Conservation (phyloP, 345 rosid species). For the Syzygium aqueum region DNA sequence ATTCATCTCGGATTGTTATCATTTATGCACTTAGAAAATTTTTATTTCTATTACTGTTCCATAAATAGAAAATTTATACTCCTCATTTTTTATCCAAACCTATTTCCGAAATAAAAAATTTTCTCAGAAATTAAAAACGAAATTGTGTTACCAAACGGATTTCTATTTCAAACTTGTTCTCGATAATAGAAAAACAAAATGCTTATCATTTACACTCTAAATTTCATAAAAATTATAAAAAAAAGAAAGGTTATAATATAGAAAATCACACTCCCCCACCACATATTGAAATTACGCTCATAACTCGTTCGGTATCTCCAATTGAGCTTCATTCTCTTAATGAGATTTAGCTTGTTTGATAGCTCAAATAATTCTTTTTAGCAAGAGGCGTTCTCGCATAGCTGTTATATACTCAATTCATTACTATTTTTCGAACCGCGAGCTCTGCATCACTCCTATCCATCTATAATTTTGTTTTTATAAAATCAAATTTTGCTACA, state of each 20-base stretch:
- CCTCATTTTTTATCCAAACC: too few species aligned
- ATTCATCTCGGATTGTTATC: too few species aligned
- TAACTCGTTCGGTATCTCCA: not conserved
- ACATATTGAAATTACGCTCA: not conserved
- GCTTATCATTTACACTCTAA: not conserved
- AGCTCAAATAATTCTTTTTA: not conserved
- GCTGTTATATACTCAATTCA: not conserved
- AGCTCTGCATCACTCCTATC: not conserved
- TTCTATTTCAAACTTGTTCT: too few species aligned
- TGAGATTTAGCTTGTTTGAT: not conserved
- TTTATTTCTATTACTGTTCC: too few species aligned
- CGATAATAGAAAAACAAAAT: too few species aligned
- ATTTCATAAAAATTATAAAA: not conserved
- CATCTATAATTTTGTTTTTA: not conserved
- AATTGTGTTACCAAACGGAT: too few species aligned
- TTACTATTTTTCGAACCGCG: accelerated
- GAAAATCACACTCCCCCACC: not conserved
- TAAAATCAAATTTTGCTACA: not conserved
- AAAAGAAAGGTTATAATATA: not conserved
- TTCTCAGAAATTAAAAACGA: too few species aligned
- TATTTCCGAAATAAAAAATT: too few species aligned
- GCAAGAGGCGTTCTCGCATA: not conserved
- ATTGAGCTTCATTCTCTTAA: not conserved
- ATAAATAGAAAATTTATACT: too few species aligned
- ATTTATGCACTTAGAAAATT: too few species aligned